Conservation (phyloP, 495 filamentous ascomycete genomes). For the Trypethelium eluteriae region DNA sequence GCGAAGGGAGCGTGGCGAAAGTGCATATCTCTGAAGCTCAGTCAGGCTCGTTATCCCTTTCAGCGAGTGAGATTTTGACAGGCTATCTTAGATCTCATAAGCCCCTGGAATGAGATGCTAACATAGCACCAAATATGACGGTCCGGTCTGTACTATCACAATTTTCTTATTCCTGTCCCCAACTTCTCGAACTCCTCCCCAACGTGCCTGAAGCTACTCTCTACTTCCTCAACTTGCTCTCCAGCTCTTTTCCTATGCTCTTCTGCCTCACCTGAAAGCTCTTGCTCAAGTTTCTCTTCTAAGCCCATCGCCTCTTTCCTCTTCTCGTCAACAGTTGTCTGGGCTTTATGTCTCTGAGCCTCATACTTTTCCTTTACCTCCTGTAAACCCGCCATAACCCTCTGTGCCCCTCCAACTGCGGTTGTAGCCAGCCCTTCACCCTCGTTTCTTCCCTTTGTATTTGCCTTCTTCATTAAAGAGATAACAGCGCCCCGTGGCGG, state of each 20-base stretch:
- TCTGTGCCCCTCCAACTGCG: neutral
- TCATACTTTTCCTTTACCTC: constrained; percentile 8
- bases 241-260: neutral
- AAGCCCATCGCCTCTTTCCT: constrained; percentile 1
- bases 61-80: too few relatives aligned
- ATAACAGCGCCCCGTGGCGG: neutral
- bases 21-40: too few relatives aligned
- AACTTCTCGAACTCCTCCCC: constrained; percentile 4
- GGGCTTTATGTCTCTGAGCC: neutral
- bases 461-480: neutral
- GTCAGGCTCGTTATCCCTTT: too few relatives aligned
- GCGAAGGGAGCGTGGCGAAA: too few relatives aligned
- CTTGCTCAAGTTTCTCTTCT: neutral
- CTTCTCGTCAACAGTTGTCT: neutral
- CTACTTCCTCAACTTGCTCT: neutral
- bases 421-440: neutral
- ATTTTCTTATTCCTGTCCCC: neutral
- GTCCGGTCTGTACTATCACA: neutral
- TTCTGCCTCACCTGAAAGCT: neutral
- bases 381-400: constrained; percentile 2
- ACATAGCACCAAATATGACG: neutral
- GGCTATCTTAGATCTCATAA: too few relatives aligned
- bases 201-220: neutral
- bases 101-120: too few relatives aligned
- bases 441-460: neutral